These are phyloP conservation scores for Begonia loranthoides DNA, from an alignment of 306 rosid species.

Conservation along the genomic window DNA sequence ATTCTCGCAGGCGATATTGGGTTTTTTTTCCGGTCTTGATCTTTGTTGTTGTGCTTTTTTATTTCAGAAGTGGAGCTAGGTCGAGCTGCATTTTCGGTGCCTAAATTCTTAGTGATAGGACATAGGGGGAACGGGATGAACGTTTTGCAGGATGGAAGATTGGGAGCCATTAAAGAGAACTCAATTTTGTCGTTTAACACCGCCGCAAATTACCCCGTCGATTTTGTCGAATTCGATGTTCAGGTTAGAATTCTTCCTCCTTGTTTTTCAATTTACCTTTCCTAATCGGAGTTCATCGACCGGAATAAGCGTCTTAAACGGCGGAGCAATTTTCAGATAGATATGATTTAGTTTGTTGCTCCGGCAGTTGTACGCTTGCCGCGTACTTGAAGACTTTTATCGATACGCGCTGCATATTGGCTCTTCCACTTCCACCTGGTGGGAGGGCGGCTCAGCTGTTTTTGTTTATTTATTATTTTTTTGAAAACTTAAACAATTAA, in stretches of 20 bases:
- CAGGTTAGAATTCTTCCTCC: slow-evolving; percentile 22
- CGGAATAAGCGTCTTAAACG: no score
- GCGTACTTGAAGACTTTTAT: no score
- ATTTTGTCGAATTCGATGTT: slow-evolving; percentile 43
- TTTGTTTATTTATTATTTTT: no score
- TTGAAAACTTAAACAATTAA: no score
- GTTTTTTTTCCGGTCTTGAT: no score
- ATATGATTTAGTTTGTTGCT: no score
- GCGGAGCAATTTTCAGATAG: no score
- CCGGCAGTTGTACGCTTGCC: no score
- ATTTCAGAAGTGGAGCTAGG: slow-evolving; percentile 28
- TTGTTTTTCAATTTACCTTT: background rate
- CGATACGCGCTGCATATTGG: no score
- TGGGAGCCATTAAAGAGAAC: slow-evolving; percentile 38
- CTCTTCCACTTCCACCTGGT: no score
- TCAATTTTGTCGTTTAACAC: slow-evolving; percentile 37
- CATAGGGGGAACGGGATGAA: slow-evolving; percentile 52
- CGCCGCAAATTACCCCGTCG: slow-evolving; percentile 30
- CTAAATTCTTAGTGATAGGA: slow-evolving; percentile 37
- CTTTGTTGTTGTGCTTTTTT: background rate
- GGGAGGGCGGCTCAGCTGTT: no score
- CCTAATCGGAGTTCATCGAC: background rate
- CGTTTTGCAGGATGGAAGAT: slow-evolving; percentile 32
- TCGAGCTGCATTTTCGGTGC: slow-evolving; percentile 9
- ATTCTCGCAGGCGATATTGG: background rate